Base-by-base conservation (phyloP, 306 rosid genomes). In the Quercus rubra region DNA sequence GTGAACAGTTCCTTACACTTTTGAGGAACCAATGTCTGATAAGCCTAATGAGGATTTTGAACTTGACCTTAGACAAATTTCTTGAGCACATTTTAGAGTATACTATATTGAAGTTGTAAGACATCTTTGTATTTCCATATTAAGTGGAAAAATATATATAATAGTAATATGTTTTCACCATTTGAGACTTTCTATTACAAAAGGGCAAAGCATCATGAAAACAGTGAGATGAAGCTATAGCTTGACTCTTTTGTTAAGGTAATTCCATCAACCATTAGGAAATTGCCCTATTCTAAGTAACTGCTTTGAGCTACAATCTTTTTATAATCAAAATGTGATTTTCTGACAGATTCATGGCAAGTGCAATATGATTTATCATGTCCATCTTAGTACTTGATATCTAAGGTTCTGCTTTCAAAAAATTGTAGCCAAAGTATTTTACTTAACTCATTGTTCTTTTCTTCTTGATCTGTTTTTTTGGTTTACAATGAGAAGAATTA, bases 401-500 rank as follows among this genome's bases (percentile, higher is more conserved):
- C 67, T 12, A 25, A 12, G 33, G 33, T 20, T 1, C 64, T 49
- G 17, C 64, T 20, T 58, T 58, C 11, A 58, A 25, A 25, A 61
- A 23, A 15, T 25, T 21, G 13, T 61, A 23, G 14, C 15, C 1
- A 25, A 61, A 61, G 70, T 63, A 0, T 63, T 19, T 31, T 19
- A 68, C 71, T 67, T 0, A 18, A 0, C 71, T 67, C 51, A 12
- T 18, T 18, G 33, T 67, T 5, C 14, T 33, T 66, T 17, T 15
- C 14, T 30, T 41, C 11, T 43, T 33, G 33, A 8, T 27, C 27
- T 9, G 43, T 38, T 52, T 46, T 35, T 49, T 49, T 12, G 17
- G 51, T 31, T 31, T 43, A 28, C 71, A 89, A 89, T 76, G 96
- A 73, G 79, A 86, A 79, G 51, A 84, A 85, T 20, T 35, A 77